phyloP scores from a whole-genome alignment of 441 rosid species.

The Syzygium syzygioides region DNA sequence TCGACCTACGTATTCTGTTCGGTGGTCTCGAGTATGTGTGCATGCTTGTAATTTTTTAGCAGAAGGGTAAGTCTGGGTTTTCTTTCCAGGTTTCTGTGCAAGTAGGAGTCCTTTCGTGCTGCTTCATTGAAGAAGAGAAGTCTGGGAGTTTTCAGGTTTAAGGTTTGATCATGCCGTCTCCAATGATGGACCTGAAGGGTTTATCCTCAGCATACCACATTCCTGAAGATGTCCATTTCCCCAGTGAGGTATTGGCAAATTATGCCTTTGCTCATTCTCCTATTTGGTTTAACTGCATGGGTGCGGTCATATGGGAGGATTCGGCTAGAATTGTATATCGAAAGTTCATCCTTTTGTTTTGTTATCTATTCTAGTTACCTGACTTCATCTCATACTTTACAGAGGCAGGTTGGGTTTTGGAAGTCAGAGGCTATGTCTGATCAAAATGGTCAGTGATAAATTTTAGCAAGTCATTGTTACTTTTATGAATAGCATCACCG shows the following conservation, averaged over 20 bases:
- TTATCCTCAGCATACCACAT: slow-evolving; percentile 27
- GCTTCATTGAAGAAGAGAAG: not conserved
- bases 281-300: not conserved
- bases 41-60: not conserved
- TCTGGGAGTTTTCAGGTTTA: not conserved
- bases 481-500: not conserved
- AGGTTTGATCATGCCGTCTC: slow-evolving; percentile 31
- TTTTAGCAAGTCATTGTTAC: not conserved
- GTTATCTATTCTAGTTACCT: not conserved
- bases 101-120: not conserved
- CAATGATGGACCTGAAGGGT: slow-evolving; percentile 28
- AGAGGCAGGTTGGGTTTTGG: slow-evolving; percentile 48
- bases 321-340: not conserved
- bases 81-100: not conserved
- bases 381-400: slow-evolving; percentile 15
- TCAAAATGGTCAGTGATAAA: slow-evolving; percentile 34
- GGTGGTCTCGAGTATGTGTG: not conserved
- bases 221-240: slow-evolving; percentile 26
- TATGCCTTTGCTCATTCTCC: not conserved
- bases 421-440: slow-evolving; percentile 29
- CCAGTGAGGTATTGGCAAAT: slow-evolving; percentile 31
- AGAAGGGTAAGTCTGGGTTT: not conserved
- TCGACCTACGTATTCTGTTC: not conserved
- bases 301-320: not conserved
- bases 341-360: not conserved